Conservation (phyloP, 23 red algal genomes). For the Cyanidioschyzon merolae region DNA sequence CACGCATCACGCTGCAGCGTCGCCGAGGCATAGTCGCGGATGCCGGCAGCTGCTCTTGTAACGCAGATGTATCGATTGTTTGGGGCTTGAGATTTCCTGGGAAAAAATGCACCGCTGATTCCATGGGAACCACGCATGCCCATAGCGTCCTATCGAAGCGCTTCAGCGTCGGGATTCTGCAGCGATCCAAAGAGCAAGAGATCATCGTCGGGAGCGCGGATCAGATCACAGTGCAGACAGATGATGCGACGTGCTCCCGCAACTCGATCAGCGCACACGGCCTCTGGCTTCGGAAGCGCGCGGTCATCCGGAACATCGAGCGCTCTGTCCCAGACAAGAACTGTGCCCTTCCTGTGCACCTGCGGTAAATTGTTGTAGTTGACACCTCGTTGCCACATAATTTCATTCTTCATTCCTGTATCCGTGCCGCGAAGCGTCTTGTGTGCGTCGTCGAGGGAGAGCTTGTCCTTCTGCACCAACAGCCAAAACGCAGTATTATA, state of each 20-base stretch:
- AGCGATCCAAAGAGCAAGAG: neutral
- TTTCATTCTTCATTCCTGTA: slow-evolving; percentile 70
- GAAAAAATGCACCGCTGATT: too few relatives aligned
- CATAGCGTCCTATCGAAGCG: neutral
- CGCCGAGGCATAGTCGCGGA: too few relatives aligned
- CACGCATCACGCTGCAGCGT: too few relatives aligned
- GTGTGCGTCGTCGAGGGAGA: slow-evolving; percentile 36
- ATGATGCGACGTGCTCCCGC: neutral
- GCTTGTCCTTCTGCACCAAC: slow-evolving; percentile 43
- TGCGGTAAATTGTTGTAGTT: slow-evolving; percentile 59
- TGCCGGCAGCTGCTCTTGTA: too few relatives aligned
- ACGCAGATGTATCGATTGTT: too few relatives aligned
- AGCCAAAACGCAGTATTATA: slow-evolving; percentile 89
- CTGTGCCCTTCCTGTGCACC: slow-evolving; percentile 72
- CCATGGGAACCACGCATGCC: too few relatives aligned
- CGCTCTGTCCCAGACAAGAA: slow-evolving; percentile 15
- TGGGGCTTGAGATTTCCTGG: too few relatives aligned
- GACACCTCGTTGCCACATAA: slow-evolving; percentile 57
- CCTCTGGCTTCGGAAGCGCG: neutral
- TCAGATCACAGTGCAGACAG: neutral
- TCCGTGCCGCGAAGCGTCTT: slow-evolving; percentile 37
- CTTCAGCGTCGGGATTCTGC: neutral
- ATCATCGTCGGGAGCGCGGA: neutral
- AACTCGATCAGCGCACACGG: neutral
- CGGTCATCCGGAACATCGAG: neutral